phyloP scores from a whole-genome alignment of 768 basidiomycete genomes.

The Auricularia auricula-judae region DNA sequence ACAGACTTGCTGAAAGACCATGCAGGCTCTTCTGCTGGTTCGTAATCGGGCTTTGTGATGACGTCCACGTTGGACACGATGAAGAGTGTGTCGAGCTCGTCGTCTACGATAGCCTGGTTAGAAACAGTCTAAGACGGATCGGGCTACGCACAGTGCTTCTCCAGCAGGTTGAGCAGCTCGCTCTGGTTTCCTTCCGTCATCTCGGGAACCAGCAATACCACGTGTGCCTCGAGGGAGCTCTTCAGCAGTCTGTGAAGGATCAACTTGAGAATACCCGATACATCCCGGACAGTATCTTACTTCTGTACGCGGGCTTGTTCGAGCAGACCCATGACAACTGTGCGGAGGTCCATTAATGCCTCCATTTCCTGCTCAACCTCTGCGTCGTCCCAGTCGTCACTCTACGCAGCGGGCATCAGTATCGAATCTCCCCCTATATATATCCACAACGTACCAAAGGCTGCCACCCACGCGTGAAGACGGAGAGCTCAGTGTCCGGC shows the following conservation, averaged over 20 bases:
- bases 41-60: constrained; percentile 29
- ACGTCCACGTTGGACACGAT: constrained; percentile 66
- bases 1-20: constrained; percentile 43
- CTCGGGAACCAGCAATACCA: constrained; percentile 49
- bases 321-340: constrained; percentile 49
- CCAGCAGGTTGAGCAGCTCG: constrained; percentile 1
- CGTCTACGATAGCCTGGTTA: constrained; percentile 29
- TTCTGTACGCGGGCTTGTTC: constrained; percentile 70
- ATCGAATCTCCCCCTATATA: too few relatives aligned
- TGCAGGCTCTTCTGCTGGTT: constrained; percentile 25
- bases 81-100: constrained; percentile 60
- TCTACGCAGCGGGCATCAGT: constrained; percentile 26
- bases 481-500: constrained; percentile 33
- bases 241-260: constrained; percentile 46
- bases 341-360: constrained; percentile 47
- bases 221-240: constrained; percentile 67
- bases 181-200: constrained; percentile 20
- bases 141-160: not conserved
- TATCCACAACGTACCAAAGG: constrained; percentile 40
- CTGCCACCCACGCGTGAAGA: constrained; percentile 64
- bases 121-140: not conserved
- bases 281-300: constrained; percentile 28
- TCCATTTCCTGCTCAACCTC: constrained; percentile 53
- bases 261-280: constrained; percentile 1
- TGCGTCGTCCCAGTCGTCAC: constrained; percentile 49